Evolutionary conservation across 495 filamentous ascomycete species (phyloP).

Genomic region (Jackrogersella multiformis): DNA sequence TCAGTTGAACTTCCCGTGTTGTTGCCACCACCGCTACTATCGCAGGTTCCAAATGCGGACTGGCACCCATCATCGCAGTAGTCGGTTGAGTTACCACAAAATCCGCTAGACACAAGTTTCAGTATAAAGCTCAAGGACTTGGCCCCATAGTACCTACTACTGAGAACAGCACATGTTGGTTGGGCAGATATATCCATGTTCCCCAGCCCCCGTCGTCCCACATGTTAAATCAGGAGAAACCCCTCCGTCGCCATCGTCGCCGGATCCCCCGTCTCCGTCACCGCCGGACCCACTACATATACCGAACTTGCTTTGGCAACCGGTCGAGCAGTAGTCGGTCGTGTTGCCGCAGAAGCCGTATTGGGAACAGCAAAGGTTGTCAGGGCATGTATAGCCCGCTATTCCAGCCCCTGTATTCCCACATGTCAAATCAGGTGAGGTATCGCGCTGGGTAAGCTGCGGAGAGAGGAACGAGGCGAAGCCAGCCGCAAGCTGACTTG

Average conservation of each 20-base stretch:
- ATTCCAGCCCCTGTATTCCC: slow-evolving; percentile 45
- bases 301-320: slow-evolving; percentile 54
- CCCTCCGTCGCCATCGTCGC: slow-evolving; percentile 25
- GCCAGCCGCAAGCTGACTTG: slow-evolving; percentile 1
- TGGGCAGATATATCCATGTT: slow-evolving; percentile 48
- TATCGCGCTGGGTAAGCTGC: slow-evolving; percentile 33
- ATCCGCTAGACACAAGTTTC: slow-evolving; percentile 40
- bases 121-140: neutral
- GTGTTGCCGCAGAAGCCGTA: slow-evolving; percentile 53
- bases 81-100: slow-evolving; percentile 51
- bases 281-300: slow-evolving; percentile 38
- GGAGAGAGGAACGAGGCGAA: slow-evolving; percentile 23
- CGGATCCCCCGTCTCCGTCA: slow-evolving; percentile 21
- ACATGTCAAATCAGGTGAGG: slow-evolving; percentile 54
- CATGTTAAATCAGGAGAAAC: slow-evolving; percentile 45
- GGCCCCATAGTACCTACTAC: slow-evolving; percentile 34
- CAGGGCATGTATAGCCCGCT: slow-evolving; percentile 44
- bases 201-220: slow-evolving; percentile 44
- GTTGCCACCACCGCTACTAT: slow-evolving; percentile 30
- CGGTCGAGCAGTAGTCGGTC: slow-evolving; percentile 51
- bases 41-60: slow-evolving; percentile 50
- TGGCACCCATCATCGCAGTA: slow-evolving; percentile 57
- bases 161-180: slow-evolving; percentile 46
- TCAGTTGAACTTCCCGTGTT: slow-evolving; percentile 11
- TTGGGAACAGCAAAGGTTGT: slow-evolving; percentile 51